Evolutionary conservation across 2,329 filamentous ascomycete species (phyloP).

Genomic region (Pseudophaeomoniella oleicola): DNA sequence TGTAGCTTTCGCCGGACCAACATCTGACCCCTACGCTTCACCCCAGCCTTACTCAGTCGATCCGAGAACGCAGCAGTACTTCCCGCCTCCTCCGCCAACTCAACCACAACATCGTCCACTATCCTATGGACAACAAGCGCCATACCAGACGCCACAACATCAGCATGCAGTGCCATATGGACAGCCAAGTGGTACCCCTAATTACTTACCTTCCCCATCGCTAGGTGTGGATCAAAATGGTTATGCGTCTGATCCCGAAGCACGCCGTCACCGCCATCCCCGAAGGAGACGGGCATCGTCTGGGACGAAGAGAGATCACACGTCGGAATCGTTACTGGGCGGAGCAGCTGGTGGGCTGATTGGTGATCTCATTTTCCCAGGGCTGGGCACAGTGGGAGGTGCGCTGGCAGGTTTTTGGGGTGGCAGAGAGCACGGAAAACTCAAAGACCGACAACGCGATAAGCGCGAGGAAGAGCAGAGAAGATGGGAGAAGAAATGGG

Average conservation of each 20-base stretch:
- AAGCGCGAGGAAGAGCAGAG: constrained; percentile 10
- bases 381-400: constrained; percentile 13
- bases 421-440: constrained; percentile 13
- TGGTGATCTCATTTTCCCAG: constrained; percentile 13
- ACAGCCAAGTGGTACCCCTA: constrained; percentile 1
- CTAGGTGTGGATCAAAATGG: constrained; percentile 4
- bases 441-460: constrained; percentile 11
- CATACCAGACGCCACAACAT: constrained; percentile 2
- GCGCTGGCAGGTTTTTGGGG: constrained; percentile 12
- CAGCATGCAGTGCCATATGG: neutral
- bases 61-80: constrained; percentile 5
- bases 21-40: neutral
- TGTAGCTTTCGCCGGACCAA: neutral
- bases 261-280: constrained; percentile 6
- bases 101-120: neutral
- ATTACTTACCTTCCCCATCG: constrained; percentile 1
- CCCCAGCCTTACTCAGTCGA: neutral
- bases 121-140: neutral
- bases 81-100: constrained; percentile 2
- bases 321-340: constrained; percentile 11
- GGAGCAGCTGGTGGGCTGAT: constrained; percentile 12
- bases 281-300: neutral
- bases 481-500: constrained; percentile 10
- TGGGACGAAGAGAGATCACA: constrained; percentile 7
- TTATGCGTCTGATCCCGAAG: constrained; percentile 12